These are phyloP conservation scores for Fusarium clavum DNA, from an alignment of 2,329 filamentous ascomycete species.

Conservation along the genomic window DNA sequence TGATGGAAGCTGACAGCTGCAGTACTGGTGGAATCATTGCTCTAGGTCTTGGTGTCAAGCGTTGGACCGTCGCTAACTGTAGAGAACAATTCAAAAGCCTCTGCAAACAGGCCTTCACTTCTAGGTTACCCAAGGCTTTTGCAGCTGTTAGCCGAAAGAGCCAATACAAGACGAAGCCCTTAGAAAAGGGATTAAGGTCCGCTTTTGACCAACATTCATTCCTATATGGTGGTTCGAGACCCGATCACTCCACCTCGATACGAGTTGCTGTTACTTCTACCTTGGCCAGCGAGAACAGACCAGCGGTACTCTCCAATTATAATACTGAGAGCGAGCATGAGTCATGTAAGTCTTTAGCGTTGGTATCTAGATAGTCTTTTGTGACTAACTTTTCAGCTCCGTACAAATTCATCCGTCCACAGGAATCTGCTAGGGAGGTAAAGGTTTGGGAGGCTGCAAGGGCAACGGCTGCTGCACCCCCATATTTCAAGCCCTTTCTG, in stretches of 20 bases:
- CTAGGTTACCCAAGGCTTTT: not conserved
- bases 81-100: not conserved
- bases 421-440: not conserved
- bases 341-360: not conserved
- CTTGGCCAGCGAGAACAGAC: not conserved
- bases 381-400: not conserved
- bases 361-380: no score
- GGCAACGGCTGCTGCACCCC: not conserved
- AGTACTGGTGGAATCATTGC: not conserved
- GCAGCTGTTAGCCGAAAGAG: not conserved
- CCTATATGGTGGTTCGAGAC: not conserved
- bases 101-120: not conserved
- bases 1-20: not conserved
- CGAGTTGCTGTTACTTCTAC: not conserved
- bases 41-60: not conserved
- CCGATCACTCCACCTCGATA: not conserved
- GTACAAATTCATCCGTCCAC: not conserved
- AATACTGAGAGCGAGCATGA: not conserved
- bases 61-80: not conserved
- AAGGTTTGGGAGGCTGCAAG: not conserved
- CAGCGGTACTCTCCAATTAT: not conserved
- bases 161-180: not conserved
- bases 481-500: not conserved
- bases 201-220: not conserved
- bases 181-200: not conserved